A percentile compares a stretch with the other conserved stretches of the same genome.
Evolutionary conservation across 2,329 filamentous ascomycete species (phyloP).

Genomic region (Sclerotiophoma versabilis): DNA sequence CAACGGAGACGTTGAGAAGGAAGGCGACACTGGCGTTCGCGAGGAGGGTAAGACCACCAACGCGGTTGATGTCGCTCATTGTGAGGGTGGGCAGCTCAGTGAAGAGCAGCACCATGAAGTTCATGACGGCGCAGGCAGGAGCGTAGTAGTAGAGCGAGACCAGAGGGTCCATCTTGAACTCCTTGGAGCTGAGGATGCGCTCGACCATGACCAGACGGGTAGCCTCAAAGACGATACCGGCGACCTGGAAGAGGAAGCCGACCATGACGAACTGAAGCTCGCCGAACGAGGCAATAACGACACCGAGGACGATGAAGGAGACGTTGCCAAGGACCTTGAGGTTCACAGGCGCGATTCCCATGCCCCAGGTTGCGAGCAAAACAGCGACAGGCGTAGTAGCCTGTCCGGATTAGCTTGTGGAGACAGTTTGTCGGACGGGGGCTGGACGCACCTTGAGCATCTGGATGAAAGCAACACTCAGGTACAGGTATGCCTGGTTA

Average conservation of each 20-base stretch:
- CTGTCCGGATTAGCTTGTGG: conserved; percentile 53
- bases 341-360: conserved; percentile 85
- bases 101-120: conserved; percentile 74
- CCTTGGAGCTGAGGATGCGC: conserved; percentile 78
- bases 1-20: conserved; percentile 82
- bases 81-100: conserved; percentile 75
- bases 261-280: conserved; percentile 91
- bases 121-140: conserved; percentile 83
- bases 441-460: conserved; percentile 84
- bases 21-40: conserved; percentile 81
- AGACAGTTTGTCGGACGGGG: too few species aligned
- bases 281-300: conserved; percentile 91
- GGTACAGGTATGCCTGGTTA: conserved; percentile 93
- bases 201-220: conserved; percentile 85
- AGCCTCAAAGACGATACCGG: conserved; percentile 81
- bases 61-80: conserved; percentile 73
- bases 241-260: conserved; percentile 80
- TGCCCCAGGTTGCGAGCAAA: conserved; percentile 84
- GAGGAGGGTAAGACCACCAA: conserved; percentile 76
- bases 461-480: conserved; percentile 96
- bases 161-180: conserved; percentile 91
- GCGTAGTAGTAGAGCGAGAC: conserved; percentile 92
- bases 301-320: conserved; percentile 91
- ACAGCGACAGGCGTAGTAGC: conserved; percentile 95
- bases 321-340: conserved; percentile 90